Conservation (phyloP, 2,329 filamentous ascomycete species). For the Torrubiella hemipterigena region DNA sequence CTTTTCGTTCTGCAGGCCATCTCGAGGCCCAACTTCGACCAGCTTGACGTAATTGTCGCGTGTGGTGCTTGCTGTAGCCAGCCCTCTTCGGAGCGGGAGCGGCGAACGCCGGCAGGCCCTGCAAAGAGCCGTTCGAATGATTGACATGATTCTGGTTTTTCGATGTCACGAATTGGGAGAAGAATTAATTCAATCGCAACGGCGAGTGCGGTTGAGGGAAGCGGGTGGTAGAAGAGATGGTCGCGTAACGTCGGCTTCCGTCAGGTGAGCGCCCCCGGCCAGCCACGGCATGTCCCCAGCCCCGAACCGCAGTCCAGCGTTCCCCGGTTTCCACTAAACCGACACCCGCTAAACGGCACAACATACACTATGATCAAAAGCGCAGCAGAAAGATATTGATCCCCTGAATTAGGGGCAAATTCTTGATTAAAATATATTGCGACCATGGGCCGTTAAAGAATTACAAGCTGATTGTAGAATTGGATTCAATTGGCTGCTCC, state of each 20-base stretch:
- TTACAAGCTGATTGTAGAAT: too few relatives aligned
- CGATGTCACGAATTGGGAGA: too few relatives aligned
- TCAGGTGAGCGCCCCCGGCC: neutral
- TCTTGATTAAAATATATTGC: conserved; percentile 8
- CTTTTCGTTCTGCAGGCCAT: conserved; percentile 82
- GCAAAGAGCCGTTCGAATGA: conserved; percentile 24
- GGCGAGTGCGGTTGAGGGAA: conserved; percentile 4
- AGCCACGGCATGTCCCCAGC: too few relatives aligned
- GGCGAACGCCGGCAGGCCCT: conserved; percentile 24
- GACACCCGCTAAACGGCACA: too few relatives aligned
- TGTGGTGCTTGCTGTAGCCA: conserved; percentile 25
- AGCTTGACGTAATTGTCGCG: conserved; percentile 44
- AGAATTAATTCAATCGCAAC: too few relatives aligned
- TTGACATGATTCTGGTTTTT: conserved; percentile 16
- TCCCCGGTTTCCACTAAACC: too few relatives aligned
- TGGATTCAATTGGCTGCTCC: too few relatives aligned
- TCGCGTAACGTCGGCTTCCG: conserved; percentile 6
- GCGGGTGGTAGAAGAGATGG: conserved; percentile 3
- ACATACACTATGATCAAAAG: too few relatives aligned
- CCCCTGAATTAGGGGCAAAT: conserved; percentile 1
- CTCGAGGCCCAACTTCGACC: conserved; percentile 73
- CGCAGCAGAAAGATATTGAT: too few relatives aligned
- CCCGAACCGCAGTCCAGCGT: neutral
- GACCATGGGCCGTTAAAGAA: too few relatives aligned
- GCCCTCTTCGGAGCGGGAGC: conserved; percentile 18